Evolutionary conservation across 352 stramenopile species (phyloP).

Genomic region (Poterioochromonas sp.): DNA sequence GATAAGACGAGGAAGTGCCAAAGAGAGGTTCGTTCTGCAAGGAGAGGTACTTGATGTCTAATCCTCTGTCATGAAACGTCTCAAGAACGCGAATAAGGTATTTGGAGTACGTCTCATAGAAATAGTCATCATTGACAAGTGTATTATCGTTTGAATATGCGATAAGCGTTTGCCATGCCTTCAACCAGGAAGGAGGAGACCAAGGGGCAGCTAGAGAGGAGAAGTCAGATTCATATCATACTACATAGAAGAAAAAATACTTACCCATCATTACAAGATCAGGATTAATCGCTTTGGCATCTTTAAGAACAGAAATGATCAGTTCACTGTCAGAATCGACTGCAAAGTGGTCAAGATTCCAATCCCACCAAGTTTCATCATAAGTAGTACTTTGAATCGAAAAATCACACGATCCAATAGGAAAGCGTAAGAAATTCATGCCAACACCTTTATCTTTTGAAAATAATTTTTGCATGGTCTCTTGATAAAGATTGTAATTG

Average conservation of each 20-base stretch:
- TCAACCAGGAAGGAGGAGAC: slow-evolving; percentile 11
- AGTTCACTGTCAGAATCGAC: not conserved
- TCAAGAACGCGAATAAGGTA: not conserved
- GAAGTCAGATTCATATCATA: not conserved
- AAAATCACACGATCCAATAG: slow-evolving; percentile 15
- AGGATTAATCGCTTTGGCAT: not conserved
- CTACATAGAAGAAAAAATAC: not conserved
- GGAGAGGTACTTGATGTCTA: not conserved
- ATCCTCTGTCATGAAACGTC: not conserved
- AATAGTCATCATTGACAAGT: not conserved
- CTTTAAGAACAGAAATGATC: not conserved
- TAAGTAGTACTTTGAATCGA: not conserved
- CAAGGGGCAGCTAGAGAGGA: not conserved
- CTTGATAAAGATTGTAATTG: not conserved
- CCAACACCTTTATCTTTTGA: not conserved
- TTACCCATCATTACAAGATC: not conserved
- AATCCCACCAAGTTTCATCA: not conserved
- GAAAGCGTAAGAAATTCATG: slow-evolving; percentile 8
- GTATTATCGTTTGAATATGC: slow-evolving; percentile 18
- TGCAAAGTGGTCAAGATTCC: not conserved
- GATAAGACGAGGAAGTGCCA: not conserved
- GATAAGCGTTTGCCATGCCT: not conserved
- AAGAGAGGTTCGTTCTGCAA: slow-evolving; percentile 24
- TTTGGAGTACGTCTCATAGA: not conserved
- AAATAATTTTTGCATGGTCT: not conserved